Percentiles rank a stretch among this genome's conserved stretches.
These are phyloP conservation scores for Amorphotheca resinae DNA, from an alignment of 495 filamentous ascomycete species.

Conservation along the genomic window DNA sequence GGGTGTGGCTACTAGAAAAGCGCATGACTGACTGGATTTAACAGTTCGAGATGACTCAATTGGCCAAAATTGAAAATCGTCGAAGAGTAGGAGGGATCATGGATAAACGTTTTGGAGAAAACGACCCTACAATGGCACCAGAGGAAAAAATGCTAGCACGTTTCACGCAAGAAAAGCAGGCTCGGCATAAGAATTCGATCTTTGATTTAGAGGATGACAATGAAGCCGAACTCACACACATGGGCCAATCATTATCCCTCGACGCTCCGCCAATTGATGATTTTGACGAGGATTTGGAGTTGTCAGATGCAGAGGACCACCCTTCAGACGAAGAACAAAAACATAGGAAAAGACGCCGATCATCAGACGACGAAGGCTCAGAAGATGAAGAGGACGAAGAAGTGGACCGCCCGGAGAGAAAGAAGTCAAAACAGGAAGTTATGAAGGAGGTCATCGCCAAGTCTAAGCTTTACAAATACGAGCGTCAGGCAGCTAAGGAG, in stretches of 20 bases:
- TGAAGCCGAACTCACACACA: slow-evolving; percentile 65
- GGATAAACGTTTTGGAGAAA: slow-evolving; percentile 91
- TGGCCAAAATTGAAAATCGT: slow-evolving; percentile 72
- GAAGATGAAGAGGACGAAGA: slow-evolving; percentile 32
- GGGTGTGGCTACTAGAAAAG: no score
- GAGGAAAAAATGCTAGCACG: slow-evolving; percentile 89
- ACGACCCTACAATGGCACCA: slow-evolving; percentile 83
- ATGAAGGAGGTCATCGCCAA: slow-evolving; percentile 97
- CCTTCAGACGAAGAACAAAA: slow-evolving; percentile 33
- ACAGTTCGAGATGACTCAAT: slow-evolving; percentile 63
- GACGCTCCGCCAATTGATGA: slow-evolving; percentile 51
- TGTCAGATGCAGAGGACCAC: slow-evolving; percentile 44
- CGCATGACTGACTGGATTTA: slow-evolving; percentile 1
- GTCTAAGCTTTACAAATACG: slow-evolving; percentile 87
- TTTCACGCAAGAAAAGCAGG: slow-evolving; percentile 75
- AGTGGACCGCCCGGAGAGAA: slow-evolving; percentile 53
- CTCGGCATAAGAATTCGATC: slow-evolving; percentile 55
- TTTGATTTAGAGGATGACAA: slow-evolving; percentile 84
- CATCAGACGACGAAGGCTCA: slow-evolving; percentile 29
- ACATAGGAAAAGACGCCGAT: slow-evolving; percentile 44
- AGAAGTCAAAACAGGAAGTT: slow-evolving; percentile 88
- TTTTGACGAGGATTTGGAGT: slow-evolving; percentile 51
- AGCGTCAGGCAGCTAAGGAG: slow-evolving; percentile 85
- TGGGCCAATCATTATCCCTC: slow-evolving; percentile 58
- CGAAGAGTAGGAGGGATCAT: slow-evolving; percentile 77